A percentile compares a stretch with the other conserved stretches of the same genome.
phyloP scores from a whole-genome alignment of 768 basidiomycete genomes.

The Boletus bicolor region DNA sequence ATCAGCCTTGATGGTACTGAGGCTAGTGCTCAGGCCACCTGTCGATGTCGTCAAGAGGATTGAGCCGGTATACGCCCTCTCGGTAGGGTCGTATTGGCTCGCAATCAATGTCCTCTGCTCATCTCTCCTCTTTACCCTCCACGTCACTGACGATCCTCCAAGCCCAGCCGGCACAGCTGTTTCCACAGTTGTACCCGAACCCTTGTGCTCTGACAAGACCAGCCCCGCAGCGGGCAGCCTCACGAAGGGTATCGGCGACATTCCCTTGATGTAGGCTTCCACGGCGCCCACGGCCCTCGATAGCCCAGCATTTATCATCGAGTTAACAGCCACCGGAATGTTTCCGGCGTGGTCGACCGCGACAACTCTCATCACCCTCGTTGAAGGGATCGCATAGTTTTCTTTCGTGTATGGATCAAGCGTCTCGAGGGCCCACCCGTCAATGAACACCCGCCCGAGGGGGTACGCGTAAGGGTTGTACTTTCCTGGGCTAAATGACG shows the following conservation, averaged over 20 bases:
- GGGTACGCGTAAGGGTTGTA: slow-evolving; percentile 76
- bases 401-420: slow-evolving; percentile 93
- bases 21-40: neutral
- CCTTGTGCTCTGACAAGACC: slow-evolving; percentile 51
- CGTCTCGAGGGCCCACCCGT: slow-evolving; percentile 96
- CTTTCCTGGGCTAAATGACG: slow-evolving; percentile 55
- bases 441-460: slow-evolving; percentile 77
- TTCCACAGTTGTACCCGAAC: slow-evolving; percentile 34
- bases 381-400: slow-evolving; percentile 92
- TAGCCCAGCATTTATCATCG: slow-evolving; percentile 76
- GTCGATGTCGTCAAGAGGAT: slow-evolving; percentile 43
- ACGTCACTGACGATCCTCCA: slow-evolving; percentile 34
- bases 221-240: slow-evolving; percentile 66
- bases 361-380: slow-evolving; percentile 78
- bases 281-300: slow-evolving; percentile 70
- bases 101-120: slow-evolving; percentile 54
- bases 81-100: slow-evolving; percentile 50
- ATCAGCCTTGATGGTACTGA: slow-evolving; percentile 25
- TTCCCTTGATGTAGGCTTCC: slow-evolving; percentile 68
- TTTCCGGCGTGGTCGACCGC: slow-evolving; percentile 86
- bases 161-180: slow-evolving; percentile 23
- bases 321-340: slow-evolving; percentile 80
- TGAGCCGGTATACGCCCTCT: slow-evolving; percentile 48
- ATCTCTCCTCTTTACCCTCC: slow-evolving; percentile 62
- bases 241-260: slow-evolving; percentile 62